Base-by-base conservation (phyloP, 805 yeast genomes). In the Starmerella ratchasimensis region DNA sequence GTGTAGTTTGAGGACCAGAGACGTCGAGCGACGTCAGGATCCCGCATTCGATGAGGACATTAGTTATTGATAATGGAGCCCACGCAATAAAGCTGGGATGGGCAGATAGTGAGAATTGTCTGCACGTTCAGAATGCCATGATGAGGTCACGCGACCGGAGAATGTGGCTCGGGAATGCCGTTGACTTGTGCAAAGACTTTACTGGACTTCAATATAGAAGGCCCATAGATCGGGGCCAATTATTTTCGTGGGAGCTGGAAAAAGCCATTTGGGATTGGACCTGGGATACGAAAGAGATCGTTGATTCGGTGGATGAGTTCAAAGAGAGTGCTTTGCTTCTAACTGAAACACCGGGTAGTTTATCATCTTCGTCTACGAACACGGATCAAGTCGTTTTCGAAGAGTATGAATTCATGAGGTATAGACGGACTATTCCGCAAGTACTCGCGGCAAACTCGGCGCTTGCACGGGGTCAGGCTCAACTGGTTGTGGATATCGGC, bases 371-470 rank as follows among this genome's bases (percentile, higher is more conserved):
- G 23, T 80, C 93, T 26, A 74, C 74, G 48, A 80, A 80, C 56
- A 78, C 82, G 13, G 97, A 90, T 55, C 94, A 84, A 59, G 79
- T 90, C 0, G 69, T 90, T 0, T 88, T 93, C 60, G 99, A 90
- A 57, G 97, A 90, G 53, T 90, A 77, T 53, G 93, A 82, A 3
- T 80, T 90, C 52, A 66, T 66, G 11, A 69, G 73, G 23, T 68
- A 80, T 42, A 79, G 75, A 45, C 65, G 93, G 41, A 70, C 80
- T 17, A 71, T 80, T 0, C 44, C 32, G 31, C 48, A 20, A 22
- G 29, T 43, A 2, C 36, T 38, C 1, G 49, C 45, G 7, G 39
- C 54, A 2, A 53, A 52, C 17, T 45, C 52, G 9, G 33, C 10
- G 4, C 14, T 28, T 4, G 23, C 5, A 2, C 2, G 6, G 19